Evolutionary conservation across 2,329 filamentous ascomycete species (phyloP).

Genomic region (Pseudogymnoascus sp.): DNA sequence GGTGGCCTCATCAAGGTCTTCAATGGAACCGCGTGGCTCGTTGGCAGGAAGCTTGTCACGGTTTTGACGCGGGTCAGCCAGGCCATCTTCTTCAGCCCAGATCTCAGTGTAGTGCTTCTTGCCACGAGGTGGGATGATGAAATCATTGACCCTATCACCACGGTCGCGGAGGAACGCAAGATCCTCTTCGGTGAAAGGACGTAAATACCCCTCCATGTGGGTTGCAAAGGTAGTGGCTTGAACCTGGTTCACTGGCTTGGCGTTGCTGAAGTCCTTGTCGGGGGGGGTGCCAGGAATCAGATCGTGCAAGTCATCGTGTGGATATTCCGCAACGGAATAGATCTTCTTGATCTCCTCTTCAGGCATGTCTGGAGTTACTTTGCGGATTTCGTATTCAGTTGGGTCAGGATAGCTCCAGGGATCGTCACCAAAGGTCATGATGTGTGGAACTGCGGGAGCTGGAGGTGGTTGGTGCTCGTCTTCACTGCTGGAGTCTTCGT

Average conservation of each 20-base stretch:
- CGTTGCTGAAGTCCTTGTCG: conserved; percentile 90
- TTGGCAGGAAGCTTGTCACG: conserved; percentile 68
- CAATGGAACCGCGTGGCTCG: conserved; percentile 75
- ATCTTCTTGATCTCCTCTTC: conserved; percentile 83
- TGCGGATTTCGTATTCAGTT: conserved; percentile 86
- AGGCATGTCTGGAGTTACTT: conserved; percentile 65
- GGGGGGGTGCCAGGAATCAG: conserved; percentile 83
- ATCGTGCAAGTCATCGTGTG: conserved; percentile 70
- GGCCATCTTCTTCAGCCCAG: conserved; percentile 90
- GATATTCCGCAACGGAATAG: conserved; percentile 80
- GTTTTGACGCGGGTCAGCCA: conserved; percentile 52
- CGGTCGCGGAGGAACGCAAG: conserved; percentile 86
- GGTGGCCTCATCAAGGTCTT: conserved; percentile 79
- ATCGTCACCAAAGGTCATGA: conserved; percentile 84
- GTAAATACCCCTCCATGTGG: conserved; percentile 86
- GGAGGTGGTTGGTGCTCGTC: conserved; percentile 52
- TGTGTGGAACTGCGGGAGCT: conserved; percentile 51
- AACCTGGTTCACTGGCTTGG: conserved; percentile 90
- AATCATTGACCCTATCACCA: conserved; percentile 75
- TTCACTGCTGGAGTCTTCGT: conserved; percentile 35
- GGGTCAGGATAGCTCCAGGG: conserved; percentile 87
- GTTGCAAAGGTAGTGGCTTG: conserved; percentile 88
- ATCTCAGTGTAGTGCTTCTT: conserved; percentile 80
- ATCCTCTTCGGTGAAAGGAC: conserved; percentile 86
- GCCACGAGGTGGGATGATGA: conserved; percentile 77